A percentile compares a stretch with the other conserved stretches of the same genome.
phyloP scores from a whole-genome alignment of 306 rosid species.

The Alnus rubra region DNA sequence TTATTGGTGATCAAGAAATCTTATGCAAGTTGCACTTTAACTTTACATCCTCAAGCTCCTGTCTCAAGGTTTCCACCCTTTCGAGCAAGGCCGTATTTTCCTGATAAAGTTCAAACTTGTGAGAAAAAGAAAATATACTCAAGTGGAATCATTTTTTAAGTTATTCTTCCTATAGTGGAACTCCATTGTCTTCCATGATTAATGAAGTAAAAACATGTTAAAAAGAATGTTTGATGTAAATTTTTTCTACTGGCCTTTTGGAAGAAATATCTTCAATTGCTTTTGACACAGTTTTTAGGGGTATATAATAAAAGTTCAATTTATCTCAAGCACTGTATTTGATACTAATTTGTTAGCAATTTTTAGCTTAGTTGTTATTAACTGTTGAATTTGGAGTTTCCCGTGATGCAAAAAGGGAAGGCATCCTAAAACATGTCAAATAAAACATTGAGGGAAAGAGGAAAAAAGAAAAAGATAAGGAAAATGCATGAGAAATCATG shows the following conservation, averaged over 20 bases:
- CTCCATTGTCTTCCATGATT: not conserved
- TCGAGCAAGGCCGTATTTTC: slow-evolving; percentile 49
- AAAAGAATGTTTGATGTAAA: not conserved
- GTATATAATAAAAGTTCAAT: not conserved
- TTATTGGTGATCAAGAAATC: slow-evolving; percentile 26
- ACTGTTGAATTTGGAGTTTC: not conserved
- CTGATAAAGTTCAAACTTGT: slow-evolving; percentile 39
- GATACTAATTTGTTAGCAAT: slow-evolving; percentile 1
- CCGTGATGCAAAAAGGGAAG: not conserved
- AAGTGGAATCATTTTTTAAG: slow-evolving; percentile 2
- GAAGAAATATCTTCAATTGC: not conserved
- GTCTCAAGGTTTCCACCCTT: slow-evolving; percentile 55
- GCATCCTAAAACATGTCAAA: not conserved
- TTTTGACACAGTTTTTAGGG: not conserved
- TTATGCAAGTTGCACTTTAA: slow-evolving; percentile 46
- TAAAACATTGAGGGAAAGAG: too few relatives aligned
- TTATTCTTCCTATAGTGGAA: not conserved
- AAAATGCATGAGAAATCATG: slow-evolving; percentile 2
- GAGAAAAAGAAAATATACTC: slow-evolving; percentile 17
- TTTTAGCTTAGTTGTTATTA: not conserved
- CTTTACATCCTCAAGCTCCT: slow-evolving; percentile 54
- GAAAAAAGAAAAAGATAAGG: not conserved
- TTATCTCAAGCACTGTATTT: not conserved
- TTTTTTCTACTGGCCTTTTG: not conserved
- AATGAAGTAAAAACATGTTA: not conserved